phyloP scores from a whole-genome alignment of 345 rosid genomes.

The Stellera chamaejasme region DNA sequence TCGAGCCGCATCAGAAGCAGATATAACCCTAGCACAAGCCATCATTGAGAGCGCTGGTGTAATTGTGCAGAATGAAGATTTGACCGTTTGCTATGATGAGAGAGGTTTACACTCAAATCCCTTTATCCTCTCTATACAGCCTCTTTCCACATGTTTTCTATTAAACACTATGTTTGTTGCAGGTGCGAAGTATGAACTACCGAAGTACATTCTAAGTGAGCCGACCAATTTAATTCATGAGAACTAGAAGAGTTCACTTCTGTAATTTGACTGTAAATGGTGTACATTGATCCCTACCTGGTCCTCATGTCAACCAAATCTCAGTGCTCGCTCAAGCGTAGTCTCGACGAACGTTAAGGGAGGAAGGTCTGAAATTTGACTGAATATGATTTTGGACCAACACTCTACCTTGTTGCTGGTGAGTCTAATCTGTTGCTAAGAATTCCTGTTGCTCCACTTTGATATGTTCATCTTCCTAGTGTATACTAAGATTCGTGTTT shows the following conservation, averaged over 20 bases:
- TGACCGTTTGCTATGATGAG: slow-evolving; percentile 79
- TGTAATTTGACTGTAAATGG: slow-evolving; percentile 24
- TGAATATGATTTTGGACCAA: not conserved
- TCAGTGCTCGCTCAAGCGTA: not conserved
- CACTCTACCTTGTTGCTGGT: not conserved
- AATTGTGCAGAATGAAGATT: slow-evolving; percentile 58
- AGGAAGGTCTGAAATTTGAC: not conserved
- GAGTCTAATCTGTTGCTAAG: not conserved
- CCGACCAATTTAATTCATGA: slow-evolving; percentile 64
- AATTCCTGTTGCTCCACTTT: not conserved
- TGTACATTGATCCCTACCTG: slow-evolving; percentile 18
- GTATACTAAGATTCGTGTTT: not conserved
- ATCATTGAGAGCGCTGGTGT: slow-evolving; percentile 79
- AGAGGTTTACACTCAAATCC: slow-evolving; percentile 37
- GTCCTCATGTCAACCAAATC: slow-evolving; percentile 4
- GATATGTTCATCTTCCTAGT: not conserved
- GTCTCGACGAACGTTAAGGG: not conserved
- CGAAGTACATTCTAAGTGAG: slow-evolving; percentile 70
- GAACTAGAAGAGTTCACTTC: slow-evolving; percentile 14
- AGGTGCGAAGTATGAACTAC: slow-evolving; percentile 86
- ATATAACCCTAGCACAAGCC: slow-evolving; percentile 53
- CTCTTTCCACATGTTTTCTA: not conserved
- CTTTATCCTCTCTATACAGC: not conserved
- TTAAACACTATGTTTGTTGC: slow-evolving; percentile 12
- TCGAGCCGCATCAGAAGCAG: slow-evolving; percentile 67